phyloP scores from a whole-genome alignment of 805 yeast species.

The Candida koratica region DNA sequence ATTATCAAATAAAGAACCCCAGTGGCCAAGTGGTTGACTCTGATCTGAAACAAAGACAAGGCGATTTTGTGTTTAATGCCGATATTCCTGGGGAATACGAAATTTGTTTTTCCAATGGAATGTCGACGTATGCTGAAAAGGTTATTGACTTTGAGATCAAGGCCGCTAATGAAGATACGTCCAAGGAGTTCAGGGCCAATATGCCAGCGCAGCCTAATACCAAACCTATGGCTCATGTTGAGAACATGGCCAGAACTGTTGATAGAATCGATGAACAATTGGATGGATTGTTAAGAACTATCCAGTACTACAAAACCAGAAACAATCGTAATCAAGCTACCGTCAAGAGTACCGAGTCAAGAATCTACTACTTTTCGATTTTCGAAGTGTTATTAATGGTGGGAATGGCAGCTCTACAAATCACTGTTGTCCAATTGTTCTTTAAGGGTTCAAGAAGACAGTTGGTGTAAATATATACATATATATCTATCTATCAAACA shows the following conservation, averaged over 20 bases:
- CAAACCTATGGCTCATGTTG: slow-evolving; percentile 50
- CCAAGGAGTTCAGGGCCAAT: slow-evolving; percentile 48
- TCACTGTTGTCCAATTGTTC: slow-evolving; percentile 62
- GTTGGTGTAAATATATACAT: slow-evolving; percentile 41
- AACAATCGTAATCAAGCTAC: slow-evolving; percentile 89
- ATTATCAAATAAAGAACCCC: slow-evolving; percentile 62
- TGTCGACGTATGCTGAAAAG: slow-evolving; percentile 79
- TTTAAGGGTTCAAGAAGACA: slow-evolving; percentile 71
- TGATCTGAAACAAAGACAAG: slow-evolving; percentile 67
- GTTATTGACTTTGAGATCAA: slow-evolving; percentile 79
- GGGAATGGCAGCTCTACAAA: slow-evolving; percentile 68
- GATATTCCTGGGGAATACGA: slow-evolving; percentile 73
- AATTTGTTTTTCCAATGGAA: slow-evolving; percentile 79
- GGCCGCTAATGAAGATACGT: slow-evolving; percentile 43
- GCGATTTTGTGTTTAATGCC: slow-evolving; percentile 71
- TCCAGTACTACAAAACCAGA: slow-evolving; percentile 85
- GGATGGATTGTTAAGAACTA: slow-evolving; percentile 50
- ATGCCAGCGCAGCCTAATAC: slow-evolving; percentile 52
- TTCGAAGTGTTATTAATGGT: slow-evolving; percentile 70
- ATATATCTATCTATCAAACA: neutral
- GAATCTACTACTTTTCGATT: slow-evolving; percentile 73
- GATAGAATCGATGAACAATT: slow-evolving; percentile 58
- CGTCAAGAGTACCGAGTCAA: slow-evolving; percentile 71
- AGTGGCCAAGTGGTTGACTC: slow-evolving; percentile 47
- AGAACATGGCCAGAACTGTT: slow-evolving; percentile 51